These are phyloP conservation scores for Haberlea rhodopensis DNA, from an alignment of 257 asterid species.

Conservation along the genomic window DNA sequence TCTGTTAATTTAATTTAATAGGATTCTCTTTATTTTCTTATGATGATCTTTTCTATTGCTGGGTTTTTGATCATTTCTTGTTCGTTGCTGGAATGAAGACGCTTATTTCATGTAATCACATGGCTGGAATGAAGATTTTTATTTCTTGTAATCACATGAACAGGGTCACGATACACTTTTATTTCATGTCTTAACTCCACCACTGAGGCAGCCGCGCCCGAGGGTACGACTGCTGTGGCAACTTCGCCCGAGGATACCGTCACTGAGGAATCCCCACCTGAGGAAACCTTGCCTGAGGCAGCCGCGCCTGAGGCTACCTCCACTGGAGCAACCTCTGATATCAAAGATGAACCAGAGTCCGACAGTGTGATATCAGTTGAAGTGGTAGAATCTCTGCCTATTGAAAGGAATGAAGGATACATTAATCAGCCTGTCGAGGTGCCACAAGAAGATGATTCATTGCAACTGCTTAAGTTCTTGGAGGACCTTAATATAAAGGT, in stretches of 20 bases:
- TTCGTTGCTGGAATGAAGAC: not conserved
- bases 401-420: conserved; percentile 25
- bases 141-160: not conserved
- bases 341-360: conserved; percentile 14
- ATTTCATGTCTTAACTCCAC: conserved; percentile 31
- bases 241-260: not conserved
- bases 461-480: conserved; percentile 34
- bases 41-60: not conserved
- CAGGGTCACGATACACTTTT: conserved; percentile 28
- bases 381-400: not conserved
- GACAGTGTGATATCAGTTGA: conserved; percentile 21
- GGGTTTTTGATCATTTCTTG: not conserved
- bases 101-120: not conserved
- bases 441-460: conserved; percentile 30
- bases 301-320: not conserved
- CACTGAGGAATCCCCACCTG: not conserved
- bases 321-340: conserved; percentile 18
- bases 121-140: not conserved
- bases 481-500: conserved; percentile 47
- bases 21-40: not conserved
- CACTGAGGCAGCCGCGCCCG: conserved; percentile 9
- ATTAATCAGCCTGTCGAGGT: conserved; percentile 26
- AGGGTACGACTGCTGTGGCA: not conserved
- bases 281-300: not conserved
- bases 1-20: too few relatives aligned